phyloP scores from a whole-genome alignment of 2,329 filamentous ascomycete genomes.

The Hymenoscyphus fructigenus region DNA sequence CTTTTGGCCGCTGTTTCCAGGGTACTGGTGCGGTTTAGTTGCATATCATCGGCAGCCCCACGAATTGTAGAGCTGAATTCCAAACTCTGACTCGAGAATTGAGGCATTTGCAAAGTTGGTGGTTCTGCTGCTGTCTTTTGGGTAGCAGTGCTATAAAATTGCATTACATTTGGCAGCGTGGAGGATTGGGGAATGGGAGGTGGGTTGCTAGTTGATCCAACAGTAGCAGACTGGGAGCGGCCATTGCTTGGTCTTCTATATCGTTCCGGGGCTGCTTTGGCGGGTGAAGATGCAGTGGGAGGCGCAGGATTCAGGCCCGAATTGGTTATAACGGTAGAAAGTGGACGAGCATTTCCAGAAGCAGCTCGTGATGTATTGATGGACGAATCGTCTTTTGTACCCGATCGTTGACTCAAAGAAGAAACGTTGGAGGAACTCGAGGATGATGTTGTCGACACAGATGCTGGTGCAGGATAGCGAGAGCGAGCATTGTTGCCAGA shows the following conservation, averaged over 20 bases:
- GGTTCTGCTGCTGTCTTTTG: slow-evolving; percentile 30
- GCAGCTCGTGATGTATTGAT: slow-evolving; percentile 39
- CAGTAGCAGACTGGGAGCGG: slow-evolving; percentile 42
- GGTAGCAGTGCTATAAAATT: slow-evolving; percentile 51
- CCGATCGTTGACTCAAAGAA: slow-evolving; percentile 43
- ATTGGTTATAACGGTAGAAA: slow-evolving; percentile 44
- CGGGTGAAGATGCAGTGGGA: slow-evolving; percentile 46
- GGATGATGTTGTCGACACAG: slow-evolving; percentile 46
- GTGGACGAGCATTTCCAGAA: slow-evolving; percentile 32
- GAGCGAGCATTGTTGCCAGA: slow-evolving; percentile 39
- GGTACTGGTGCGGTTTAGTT: slow-evolving; percentile 55
- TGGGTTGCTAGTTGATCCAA: slow-evolving; percentile 30
- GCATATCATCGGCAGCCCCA: slow-evolving; percentile 37
- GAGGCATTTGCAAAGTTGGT: slow-evolving; percentile 30
- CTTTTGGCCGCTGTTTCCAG: slow-evolving; percentile 67
- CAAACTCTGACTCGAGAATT: slow-evolving; percentile 24
- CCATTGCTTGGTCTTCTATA: slow-evolving; percentile 69
- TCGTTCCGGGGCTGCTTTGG: slow-evolving; percentile 75
- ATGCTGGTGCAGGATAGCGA: slow-evolving; percentile 49
- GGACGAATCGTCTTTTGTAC: slow-evolving; percentile 54
- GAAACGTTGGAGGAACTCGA: slow-evolving; percentile 37
- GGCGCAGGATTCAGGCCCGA: slow-evolving; percentile 51
- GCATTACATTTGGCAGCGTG: slow-evolving; percentile 53
- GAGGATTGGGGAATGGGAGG: slow-evolving; percentile 50
- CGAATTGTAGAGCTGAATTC: slow-evolving; percentile 11